A percentile compares a stretch with the other conserved stretches of the same genome.
These are phyloP conservation scores for Gorgonomyces haynaldii DNA, from an alignment of 192 early-diverging fungal genomes.

Conservation along the genomic window DNA sequence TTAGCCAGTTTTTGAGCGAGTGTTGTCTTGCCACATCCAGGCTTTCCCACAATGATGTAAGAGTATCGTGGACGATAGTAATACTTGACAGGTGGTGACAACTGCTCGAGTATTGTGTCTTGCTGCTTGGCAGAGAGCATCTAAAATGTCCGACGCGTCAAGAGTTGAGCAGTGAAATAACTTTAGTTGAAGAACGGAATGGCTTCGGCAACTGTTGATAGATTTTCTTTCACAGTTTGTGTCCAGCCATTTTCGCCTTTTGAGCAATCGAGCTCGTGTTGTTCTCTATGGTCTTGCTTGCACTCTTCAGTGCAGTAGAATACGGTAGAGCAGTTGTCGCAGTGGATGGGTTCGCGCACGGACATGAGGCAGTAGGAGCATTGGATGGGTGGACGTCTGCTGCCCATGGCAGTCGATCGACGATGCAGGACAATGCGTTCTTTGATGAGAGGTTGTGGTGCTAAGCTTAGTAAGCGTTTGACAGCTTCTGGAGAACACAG, in stretches of 20 bases:
- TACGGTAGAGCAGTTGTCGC: slow-evolving; percentile 4
- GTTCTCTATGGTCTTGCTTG: slow-evolving; percentile 8
- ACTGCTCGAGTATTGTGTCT: neutral
- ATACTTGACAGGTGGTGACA: no score
- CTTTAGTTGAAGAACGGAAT: neutral
- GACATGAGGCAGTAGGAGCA: slow-evolving; percentile 21
- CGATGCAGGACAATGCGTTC: neutral
- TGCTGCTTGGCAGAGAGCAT: neutral
- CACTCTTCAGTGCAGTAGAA: slow-evolving; percentile 22
- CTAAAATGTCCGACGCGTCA: neutral
- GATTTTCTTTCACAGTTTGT: no score
- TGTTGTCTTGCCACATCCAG: slow-evolving; percentile 25
- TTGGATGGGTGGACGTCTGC: slow-evolving; percentile 1
- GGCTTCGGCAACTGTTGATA: no score
- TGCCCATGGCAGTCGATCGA: neutral
- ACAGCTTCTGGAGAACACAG: slow-evolving; percentile 7
- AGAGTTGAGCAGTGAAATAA: neutral
- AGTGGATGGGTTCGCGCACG: no score
- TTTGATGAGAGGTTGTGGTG: slow-evolving; percentile 5
- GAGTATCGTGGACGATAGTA: no score
- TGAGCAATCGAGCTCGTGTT: slow-evolving; percentile 1
- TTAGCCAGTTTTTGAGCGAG: slow-evolving; percentile 24
- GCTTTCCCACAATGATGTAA: slow-evolving; percentile 32
- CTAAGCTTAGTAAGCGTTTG: slow-evolving; percentile 6
- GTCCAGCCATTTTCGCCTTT: no score